Evolutionary conservation across 352 stramenopile genomes (phyloP).

Genomic region (Globisporangium recalcitrans): DNA sequence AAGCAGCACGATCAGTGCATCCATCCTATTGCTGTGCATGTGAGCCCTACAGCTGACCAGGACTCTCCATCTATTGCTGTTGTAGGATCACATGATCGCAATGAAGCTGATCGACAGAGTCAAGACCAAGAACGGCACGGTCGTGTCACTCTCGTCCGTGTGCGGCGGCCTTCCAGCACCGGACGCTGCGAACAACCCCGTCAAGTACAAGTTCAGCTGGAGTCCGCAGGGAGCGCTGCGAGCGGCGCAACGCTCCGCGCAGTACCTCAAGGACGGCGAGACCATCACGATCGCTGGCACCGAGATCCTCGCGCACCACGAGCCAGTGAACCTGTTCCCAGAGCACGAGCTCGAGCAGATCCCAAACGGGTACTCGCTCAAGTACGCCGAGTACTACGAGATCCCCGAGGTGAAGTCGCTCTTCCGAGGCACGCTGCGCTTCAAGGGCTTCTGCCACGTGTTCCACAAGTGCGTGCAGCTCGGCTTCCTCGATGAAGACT

Average conservation of each 20-base stretch:
- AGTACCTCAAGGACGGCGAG: constrained; percentile 47
- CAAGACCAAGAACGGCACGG: constrained; percentile 39
- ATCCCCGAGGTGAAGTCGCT: constrained; percentile 61
- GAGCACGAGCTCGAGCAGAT: constrained; percentile 76
- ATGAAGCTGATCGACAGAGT: constrained; percentile 88
- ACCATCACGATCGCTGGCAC: constrained; percentile 51
- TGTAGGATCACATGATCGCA: constrained; percentile 80
- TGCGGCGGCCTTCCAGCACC: constrained; percentile 85
- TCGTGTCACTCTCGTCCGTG: constrained; percentile 78
- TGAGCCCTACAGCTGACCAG: too few species aligned
- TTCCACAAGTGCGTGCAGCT: constrained; percentile 64
- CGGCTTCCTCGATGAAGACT: constrained; percentile 49
- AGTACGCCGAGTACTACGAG: constrained; percentile 76
- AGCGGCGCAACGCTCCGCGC: constrained; percentile 40
- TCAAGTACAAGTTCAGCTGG: constrained; percentile 93
- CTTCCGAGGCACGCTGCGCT: constrained; percentile 86
- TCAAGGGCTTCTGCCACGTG: constrained; percentile 68
- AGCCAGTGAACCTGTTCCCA: constrained; percentile 41
- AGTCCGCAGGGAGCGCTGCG: constrained; percentile 62
- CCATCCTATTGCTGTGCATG: too few species aligned
- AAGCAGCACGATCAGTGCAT: background rate
- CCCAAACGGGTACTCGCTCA: constrained; percentile 80
- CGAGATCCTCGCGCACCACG: constrained; percentile 42
- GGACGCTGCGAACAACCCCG: constrained; percentile 85
- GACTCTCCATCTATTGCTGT: background rate